Evolutionary conservation across 371 early-diverging fungal genomes (phyloP).

Genomic region (Batkoa obscura): DNA sequence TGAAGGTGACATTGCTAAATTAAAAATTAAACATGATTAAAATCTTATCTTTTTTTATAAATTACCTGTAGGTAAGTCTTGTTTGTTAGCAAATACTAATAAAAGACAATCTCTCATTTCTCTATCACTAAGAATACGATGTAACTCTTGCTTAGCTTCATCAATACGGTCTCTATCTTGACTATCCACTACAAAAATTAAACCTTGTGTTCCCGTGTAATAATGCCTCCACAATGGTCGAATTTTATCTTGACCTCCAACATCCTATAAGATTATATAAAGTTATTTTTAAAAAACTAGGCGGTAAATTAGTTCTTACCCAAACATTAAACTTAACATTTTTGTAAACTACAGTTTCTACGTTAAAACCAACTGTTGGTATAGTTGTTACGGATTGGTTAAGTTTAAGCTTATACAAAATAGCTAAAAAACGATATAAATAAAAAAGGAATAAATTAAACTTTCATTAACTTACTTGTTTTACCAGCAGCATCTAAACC

Average conservation of each 20-base stretch:
- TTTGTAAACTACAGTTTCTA: constrained; percentile 74
- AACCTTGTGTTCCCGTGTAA: constrained; percentile 67
- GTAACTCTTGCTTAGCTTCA: constrained; percentile 65
- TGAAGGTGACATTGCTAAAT: constrained; percentile 45
- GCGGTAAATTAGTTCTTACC: constrained; percentile 17
- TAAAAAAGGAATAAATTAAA: neutral
- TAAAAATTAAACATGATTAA: neutral
- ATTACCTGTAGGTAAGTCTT: constrained; percentile 55
- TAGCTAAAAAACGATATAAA: constrained; percentile 24
- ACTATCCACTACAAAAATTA: constrained; percentile 79
- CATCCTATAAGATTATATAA: constrained; percentile 31
- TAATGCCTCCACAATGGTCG: constrained; percentile 79
- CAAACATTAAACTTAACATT: constrained; percentile 82
- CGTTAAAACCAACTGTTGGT: constrained; percentile 77
- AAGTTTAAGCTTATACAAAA: constrained; percentile 73
- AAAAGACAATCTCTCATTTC: constrained; percentile 68
- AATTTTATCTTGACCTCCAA: constrained; percentile 82
- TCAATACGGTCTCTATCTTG: constrained; percentile 63
- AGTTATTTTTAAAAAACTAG: neutral
- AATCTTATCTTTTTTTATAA: constrained; percentile 15
- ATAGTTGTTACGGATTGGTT: constrained; percentile 73
- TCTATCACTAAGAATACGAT: constrained; percentile 56
- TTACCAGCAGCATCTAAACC: constrained; percentile 90
- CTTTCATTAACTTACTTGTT: constrained; percentile 41
- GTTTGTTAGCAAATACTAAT: constrained; percentile 74